phyloP scores from a whole-genome alignment of 2,329 filamentous ascomycete species.

The Epichloe scottii region DNA sequence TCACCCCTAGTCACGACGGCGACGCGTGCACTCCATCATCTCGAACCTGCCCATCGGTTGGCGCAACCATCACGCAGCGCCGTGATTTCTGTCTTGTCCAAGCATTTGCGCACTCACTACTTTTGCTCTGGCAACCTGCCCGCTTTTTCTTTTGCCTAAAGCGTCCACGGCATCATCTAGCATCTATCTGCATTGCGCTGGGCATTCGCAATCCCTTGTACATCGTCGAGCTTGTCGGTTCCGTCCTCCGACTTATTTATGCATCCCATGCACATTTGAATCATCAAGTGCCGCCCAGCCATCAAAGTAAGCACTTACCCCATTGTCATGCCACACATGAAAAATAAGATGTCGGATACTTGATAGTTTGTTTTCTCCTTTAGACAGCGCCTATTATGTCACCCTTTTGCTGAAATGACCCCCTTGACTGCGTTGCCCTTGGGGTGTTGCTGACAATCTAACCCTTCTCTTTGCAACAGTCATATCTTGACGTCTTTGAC shows the following conservation, averaged over 20 bases:
- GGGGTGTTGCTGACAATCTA: background rate
- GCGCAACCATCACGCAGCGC: constrained; percentile 3
- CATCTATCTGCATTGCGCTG: background rate
- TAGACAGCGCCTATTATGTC: background rate
- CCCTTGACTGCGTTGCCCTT: background rate
- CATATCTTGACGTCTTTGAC: background rate
- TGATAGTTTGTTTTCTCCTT: background rate
- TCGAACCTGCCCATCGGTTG: constrained; percentile 3
- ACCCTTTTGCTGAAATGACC: background rate
- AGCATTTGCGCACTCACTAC: background rate
- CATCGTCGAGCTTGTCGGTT: background rate
- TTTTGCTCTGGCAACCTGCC: background rate
- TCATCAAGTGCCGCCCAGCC: background rate
- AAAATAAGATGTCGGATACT: background rate
- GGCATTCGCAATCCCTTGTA: background rate
- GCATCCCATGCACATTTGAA: background rate
- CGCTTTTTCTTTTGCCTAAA: background rate
- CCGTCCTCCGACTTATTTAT: constrained; percentile 1
- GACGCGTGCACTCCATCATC: constrained; percentile 8
- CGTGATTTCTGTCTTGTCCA: background rate
- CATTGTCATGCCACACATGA: background rate
- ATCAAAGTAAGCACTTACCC: background rate
- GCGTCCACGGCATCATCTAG: background rate
- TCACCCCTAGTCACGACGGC: constrained; percentile 3
- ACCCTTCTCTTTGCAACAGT: background rate